Evolutionary conservation across 306 rosid genomes (phyloP), one percentile per base, ranked within the genome.

Genomic region (Bauhinia variegata): DNA sequence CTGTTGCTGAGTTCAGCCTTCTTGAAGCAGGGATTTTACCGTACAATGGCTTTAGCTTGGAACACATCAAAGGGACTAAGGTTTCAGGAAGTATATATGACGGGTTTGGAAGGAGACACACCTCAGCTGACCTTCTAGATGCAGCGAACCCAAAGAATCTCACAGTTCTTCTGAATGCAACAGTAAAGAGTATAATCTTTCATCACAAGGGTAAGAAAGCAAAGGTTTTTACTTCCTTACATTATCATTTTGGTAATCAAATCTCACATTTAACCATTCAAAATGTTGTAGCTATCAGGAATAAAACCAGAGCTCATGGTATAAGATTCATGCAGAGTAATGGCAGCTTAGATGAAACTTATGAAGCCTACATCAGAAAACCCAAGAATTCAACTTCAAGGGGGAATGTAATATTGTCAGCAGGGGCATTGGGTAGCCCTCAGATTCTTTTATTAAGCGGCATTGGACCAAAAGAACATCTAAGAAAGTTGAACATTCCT

Each of bases 391-490:
- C 85, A 18, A 75, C 63, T 7, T 66, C 88, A 48, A 41, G 52
- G 48, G 89, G 96, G n/a, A 92, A 87, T 39, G 84, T 90, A 8
- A 90, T 90, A 68, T 75, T 87, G 42, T 58, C 92, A 30, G 95
- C 95, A 46, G 95, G 92, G 39, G 88, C 95, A 33, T 42, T 87
- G 42, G 89, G 96, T 41, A 87, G 95, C 68, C 95, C 96, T 31
- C 96, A 90, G 67, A 70, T 87, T 23, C 68, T 87, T 9, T 31
- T 90, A 54, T 64, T 84, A 63, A 87, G 95, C 30, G 95, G 92
- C 59, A 78, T 90, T 39, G 96, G 95, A 73, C 85, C 92, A 80
- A 73, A 63, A 3, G 50, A 82, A 66, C 84, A 83, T 49, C 79
- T 87, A 11, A 59, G 42, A n/a, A 70, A 32, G 19, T 85, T 84